These are phyloP conservation scores for Pythium graminicola DNA, from an alignment of 352 stramenopile species.

Conservation along the genomic window DNA sequence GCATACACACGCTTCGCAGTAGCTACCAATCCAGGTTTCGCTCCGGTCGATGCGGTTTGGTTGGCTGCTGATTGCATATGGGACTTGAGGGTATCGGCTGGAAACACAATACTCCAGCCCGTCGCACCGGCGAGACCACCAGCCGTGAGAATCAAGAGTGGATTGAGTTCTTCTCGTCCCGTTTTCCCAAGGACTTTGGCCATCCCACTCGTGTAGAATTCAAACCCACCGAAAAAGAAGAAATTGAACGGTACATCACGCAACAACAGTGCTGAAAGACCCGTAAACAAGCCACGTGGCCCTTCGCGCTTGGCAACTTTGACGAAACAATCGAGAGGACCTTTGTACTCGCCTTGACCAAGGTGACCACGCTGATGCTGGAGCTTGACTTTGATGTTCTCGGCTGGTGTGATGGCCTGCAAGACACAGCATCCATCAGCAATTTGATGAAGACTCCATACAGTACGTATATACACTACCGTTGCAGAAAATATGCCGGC, in stretches of 20 bases:
- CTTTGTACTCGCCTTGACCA: slow-evolving; percentile 59
- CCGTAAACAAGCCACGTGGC: slow-evolving; percentile 58
- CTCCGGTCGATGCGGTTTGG: neutral
- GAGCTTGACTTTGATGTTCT: slow-evolving; percentile 85
- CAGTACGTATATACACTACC: slow-evolving; percentile 21
- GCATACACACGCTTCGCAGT: slow-evolving; percentile 53
- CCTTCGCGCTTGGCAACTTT: slow-evolving; percentile 63
- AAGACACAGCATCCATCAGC: slow-evolving; percentile 1
- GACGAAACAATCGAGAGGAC: slow-evolving; percentile 55
- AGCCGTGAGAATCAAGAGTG: slow-evolving; percentile 59
- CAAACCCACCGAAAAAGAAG: slow-evolving; percentile 85
- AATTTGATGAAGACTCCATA: no score
- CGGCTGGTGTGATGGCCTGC: slow-evolving; percentile 75
- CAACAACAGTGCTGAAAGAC: slow-evolving; percentile 76
- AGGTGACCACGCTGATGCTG: slow-evolving; percentile 68
- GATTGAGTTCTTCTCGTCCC: slow-evolving; percentile 71
- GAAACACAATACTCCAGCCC: slow-evolving; percentile 83
- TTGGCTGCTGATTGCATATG: slow-evolving; percentile 59
- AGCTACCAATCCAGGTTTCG: slow-evolving; percentile 31
- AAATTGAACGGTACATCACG: slow-evolving; percentile 89
- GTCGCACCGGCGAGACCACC: slow-evolving; percentile 72
- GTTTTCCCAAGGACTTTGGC: slow-evolving; percentile 38
- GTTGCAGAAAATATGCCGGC: slow-evolving; percentile 82
- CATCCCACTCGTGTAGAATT: slow-evolving; percentile 58
- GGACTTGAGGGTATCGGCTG: slow-evolving; percentile 80